A percentile compares a stretch with the other conserved stretches of the same genome.
phyloP scores from a whole-genome alignment of 2,329 filamentous ascomycete genomes.

The Fusarium brevicatenulatum region DNA sequence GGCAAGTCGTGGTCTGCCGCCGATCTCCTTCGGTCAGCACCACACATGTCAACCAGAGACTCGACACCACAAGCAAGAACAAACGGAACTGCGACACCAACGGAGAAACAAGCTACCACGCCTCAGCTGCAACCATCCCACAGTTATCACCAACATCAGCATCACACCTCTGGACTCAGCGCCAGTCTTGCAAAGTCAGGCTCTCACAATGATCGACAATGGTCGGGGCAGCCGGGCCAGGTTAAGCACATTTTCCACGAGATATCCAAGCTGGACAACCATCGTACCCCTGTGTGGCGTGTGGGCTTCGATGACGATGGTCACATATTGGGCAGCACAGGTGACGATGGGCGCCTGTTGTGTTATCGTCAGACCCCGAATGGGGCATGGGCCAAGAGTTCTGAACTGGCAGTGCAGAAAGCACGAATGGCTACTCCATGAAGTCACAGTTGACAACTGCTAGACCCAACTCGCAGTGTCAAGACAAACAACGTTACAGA shows the following conservation, averaged over 20 bases:
- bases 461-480: not conserved
- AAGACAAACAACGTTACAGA: not conserved
- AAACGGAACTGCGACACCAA: slow-evolving; percentile 41
- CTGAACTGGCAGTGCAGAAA: slow-evolving; percentile 68
- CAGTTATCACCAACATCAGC: slow-evolving; percentile 48
- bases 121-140: slow-evolving; percentile 40
- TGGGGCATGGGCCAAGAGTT: slow-evolving; percentile 68
- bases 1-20: slow-evolving; percentile 61
- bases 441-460: not conserved
- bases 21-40: slow-evolving; percentile 54
- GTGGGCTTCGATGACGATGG: slow-evolving; percentile 77
- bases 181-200: slow-evolving; percentile 64
- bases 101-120: slow-evolving; percentile 35
- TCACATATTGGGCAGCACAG: slow-evolving; percentile 78
- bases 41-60: slow-evolving; percentile 39
- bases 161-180: slow-evolving; percentile 59
- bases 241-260: slow-evolving; percentile 71
- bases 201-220: slow-evolving; percentile 58
- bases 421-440: slow-evolving; percentile 61
- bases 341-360: slow-evolving; percentile 76
- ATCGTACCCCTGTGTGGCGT: slow-evolving; percentile 78
- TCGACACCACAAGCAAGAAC: slow-evolving; percentile 47
- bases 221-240: slow-evolving; percentile 70
- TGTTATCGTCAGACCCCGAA: slow-evolving; percentile 70
- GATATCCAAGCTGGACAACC: slow-evolving; percentile 72